These are phyloP conservation scores for Puccinia sorghi DNA, from an alignment of 1,284 basidiomycete genomes.

Conservation along the genomic window DNA sequence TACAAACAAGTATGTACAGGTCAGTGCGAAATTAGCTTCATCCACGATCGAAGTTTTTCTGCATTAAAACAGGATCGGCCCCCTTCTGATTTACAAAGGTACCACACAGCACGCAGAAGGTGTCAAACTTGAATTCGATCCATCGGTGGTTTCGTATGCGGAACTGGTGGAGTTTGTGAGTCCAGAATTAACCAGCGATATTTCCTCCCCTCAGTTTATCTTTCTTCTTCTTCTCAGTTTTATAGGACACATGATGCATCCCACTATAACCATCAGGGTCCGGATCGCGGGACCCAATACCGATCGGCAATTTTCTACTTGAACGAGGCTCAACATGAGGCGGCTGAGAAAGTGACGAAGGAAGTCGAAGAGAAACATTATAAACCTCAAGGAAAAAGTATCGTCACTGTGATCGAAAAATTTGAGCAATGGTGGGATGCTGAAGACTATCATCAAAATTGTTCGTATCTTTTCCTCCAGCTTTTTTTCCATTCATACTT, in stretches of 20 bases:
- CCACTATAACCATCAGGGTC: constrained; percentile 60
- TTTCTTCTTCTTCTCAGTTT: constrained; percentile 30
- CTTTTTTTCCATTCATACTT: not conserved
- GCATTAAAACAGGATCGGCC: not conserved
- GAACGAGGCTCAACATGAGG: constrained; percentile 71
- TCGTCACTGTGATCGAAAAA: constrained; percentile 72
- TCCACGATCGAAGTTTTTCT: not conserved
- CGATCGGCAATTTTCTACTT: constrained; percentile 88
- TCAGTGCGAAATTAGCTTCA: not conserved
- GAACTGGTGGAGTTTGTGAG: constrained; percentile 47
- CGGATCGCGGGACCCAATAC: constrained; percentile 66
- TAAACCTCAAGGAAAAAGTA: constrained; percentile 68
- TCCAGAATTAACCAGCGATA: not conserved
- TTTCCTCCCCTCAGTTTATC: not conserved
- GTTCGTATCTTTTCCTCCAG: not conserved
- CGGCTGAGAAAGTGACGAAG: constrained; percentile 75
- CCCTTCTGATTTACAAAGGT: constrained; percentile 59
- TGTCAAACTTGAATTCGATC: constrained; percentile 80
- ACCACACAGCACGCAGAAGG: constrained; percentile 87
- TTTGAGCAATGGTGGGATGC: constrained; percentile 77
- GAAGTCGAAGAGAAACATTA: constrained; percentile 81
- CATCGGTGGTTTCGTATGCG: constrained; percentile 54
- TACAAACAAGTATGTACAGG: constrained; percentile 45
- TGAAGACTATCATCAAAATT: constrained; percentile 69
- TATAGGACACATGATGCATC: constrained; percentile 88